Evolutionary conservation across 73 alveolate species (phyloP).

Genomic region (Paramecium primaurelia): DNA sequence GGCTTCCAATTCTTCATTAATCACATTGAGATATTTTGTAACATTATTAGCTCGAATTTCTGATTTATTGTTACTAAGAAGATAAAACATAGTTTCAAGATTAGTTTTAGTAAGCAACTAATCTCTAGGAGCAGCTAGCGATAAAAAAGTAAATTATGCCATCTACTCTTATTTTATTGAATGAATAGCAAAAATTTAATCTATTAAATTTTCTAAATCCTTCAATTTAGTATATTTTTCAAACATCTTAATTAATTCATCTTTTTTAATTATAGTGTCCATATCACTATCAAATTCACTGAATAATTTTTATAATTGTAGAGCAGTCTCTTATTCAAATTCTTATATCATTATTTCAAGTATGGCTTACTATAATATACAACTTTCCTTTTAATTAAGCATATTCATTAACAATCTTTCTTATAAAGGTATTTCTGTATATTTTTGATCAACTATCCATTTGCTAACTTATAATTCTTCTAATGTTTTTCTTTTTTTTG

Average conservation of each 20-base stretch:
- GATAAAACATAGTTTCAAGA: not conserved
- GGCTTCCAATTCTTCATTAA: not conserved
- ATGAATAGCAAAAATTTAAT: not conserved
- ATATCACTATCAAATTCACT: not conserved
- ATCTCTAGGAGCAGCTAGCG: slow-evolving; percentile 1
- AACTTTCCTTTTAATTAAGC: not conserved
- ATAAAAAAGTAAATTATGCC: not conserved
- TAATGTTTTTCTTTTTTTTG: not conserved
- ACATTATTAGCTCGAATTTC: not conserved
- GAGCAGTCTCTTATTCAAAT: not conserved
- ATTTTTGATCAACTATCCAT: not conserved
- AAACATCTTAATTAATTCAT: not conserved
- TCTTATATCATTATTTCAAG: not conserved
- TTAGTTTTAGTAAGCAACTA: not conserved
- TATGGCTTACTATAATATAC: not conserved
- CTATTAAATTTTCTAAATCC: not conserved
- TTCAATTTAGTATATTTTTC: not conserved
- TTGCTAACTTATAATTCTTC: not conserved
- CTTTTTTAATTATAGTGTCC: not conserved
- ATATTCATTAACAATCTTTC: not conserved
- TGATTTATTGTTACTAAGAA: not conserved
- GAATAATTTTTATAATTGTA: not conserved
- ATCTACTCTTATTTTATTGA: not conserved
- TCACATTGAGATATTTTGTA: not conserved
- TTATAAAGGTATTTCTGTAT: not conserved